phyloP scores from a whole-genome alignment of 495 filamentous ascomycete genomes.

The Aspergillus campestris region DNA sequence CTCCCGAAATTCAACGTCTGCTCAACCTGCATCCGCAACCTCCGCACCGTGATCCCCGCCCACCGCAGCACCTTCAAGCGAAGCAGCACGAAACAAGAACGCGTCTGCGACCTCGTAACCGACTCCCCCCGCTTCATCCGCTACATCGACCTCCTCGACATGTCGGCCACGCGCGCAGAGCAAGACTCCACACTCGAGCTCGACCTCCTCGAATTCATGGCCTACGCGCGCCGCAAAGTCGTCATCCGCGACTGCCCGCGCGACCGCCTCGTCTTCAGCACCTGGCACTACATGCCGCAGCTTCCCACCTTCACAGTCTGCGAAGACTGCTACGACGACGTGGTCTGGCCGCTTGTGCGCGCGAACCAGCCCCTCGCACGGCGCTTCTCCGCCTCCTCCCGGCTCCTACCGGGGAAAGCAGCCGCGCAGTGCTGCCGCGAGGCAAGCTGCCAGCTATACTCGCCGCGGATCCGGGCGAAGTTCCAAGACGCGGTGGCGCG shows the following conservation, averaged over 20 bases:
- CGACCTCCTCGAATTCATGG: slow-evolving; percentile 41
- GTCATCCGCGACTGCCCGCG: slow-evolving; percentile 45
- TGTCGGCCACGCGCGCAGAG: slow-evolving; percentile 40
- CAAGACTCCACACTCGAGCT: slow-evolving; percentile 24
- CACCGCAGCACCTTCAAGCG: slow-evolving; percentile 41
- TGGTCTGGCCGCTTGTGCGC: slow-evolving; percentile 55
- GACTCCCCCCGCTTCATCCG: slow-evolving; percentile 47
- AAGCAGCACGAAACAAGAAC: slow-evolving; percentile 17
- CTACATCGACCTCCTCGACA: slow-evolving; percentile 55
- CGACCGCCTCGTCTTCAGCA: slow-evolving; percentile 38
- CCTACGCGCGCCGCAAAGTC: slow-evolving; percentile 43
- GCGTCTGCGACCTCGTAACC: slow-evolving; percentile 42
- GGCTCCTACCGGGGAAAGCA: slow-evolving; percentile 36
- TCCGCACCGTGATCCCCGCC: slow-evolving; percentile 43
- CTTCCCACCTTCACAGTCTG: slow-evolving; percentile 61
- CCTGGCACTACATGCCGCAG: slow-evolving; percentile 55
- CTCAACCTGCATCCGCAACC: slow-evolving; percentile 41
- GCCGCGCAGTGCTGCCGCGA: slow-evolving; percentile 34
- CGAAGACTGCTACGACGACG: slow-evolving; percentile 62
- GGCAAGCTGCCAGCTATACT: slow-evolving; percentile 65
- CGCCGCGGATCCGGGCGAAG: slow-evolving; percentile 59
- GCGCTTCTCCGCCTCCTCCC: slow-evolving; percentile 42
- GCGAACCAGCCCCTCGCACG: slow-evolving; percentile 44
- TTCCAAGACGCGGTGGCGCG: slow-evolving; percentile 51
- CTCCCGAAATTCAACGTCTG: slow-evolving; percentile 52